These are phyloP conservation scores for Podaxis carcinomalis DNA, from an alignment of 768 basidiomycete genomes.

Conservation along the genomic window DNA sequence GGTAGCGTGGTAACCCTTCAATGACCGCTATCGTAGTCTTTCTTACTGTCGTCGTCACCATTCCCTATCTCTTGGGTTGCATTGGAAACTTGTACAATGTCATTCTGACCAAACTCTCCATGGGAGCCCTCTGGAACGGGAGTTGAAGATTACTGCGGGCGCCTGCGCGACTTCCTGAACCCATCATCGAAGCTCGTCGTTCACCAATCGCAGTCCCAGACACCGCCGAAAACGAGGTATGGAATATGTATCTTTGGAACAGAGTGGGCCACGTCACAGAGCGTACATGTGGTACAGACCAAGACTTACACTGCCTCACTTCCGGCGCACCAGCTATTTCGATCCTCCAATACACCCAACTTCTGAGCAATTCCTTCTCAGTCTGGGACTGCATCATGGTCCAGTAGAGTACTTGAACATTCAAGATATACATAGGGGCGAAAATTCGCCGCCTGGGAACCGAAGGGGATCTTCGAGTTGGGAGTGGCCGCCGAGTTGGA, in stretches of 20 bases:
- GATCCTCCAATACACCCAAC: slow-evolving; percentile 25
- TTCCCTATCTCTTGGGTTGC: background rate
- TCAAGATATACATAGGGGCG: slow-evolving; percentile 35
- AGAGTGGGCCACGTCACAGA: background rate
- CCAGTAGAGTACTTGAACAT: slow-evolving; percentile 32
- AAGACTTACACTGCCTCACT: slow-evolving; percentile 45
- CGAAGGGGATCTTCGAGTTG: background rate
- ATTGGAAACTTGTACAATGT: slow-evolving; percentile 15
- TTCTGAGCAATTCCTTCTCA: slow-evolving; percentile 27
- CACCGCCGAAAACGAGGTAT: slow-evolving; percentile 44
- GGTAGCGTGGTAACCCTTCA: background rate
- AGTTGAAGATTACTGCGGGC: background rate
- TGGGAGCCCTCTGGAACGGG: slow-evolving; percentile 20
- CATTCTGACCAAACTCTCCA: slow-evolving; percentile 29
- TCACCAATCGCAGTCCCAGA: slow-evolving; percentile 43
- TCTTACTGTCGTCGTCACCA: slow-evolving; percentile 16
- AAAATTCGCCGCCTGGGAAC: slow-evolving; percentile 6
- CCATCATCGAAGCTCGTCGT: slow-evolving; percentile 24
- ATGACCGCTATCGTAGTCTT: slow-evolving; percentile 18
- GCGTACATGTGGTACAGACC: background rate
- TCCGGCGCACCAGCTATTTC: slow-evolving; percentile 41
- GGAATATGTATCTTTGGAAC: slow-evolving; percentile 31
- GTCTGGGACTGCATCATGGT: slow-evolving; percentile 32
- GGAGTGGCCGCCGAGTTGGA: background rate
- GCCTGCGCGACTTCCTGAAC: background rate